Conservation (phyloP, 2,329 filamentous ascomycete species). For the Sarocladiaceae sp. region DNA sequence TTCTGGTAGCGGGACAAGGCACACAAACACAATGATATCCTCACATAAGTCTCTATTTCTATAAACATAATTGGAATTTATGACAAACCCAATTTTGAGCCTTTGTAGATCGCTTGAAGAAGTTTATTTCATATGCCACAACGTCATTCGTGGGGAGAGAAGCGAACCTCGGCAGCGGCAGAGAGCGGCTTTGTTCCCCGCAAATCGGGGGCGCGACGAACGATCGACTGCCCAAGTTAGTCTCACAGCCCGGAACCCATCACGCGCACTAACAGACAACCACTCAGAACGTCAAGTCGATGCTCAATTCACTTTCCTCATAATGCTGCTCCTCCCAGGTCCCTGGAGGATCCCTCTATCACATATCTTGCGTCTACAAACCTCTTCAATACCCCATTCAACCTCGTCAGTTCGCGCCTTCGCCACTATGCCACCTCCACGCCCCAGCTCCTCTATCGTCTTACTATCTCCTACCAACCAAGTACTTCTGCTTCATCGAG, state of each 20-base stretch:
- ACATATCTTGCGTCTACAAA: background rate
- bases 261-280: conserved; percentile 4
- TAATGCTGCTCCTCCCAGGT: background rate
- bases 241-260: background rate
- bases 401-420: conserved; percentile 13
- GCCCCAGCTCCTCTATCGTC: conserved; percentile 73
- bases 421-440: conserved; percentile 29
- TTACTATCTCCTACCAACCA: conserved; percentile 84
- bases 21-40: background rate
- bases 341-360: background rate
- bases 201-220: background rate
- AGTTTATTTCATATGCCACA: too few relatives aligned
- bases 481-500: conserved; percentile 81
- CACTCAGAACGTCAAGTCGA: background rate
- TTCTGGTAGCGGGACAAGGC: too few relatives aligned
- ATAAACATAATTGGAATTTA: background rate
- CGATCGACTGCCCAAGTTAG: background rate
- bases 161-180: conserved; percentile 1
- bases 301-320: background rate
- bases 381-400: background rate
- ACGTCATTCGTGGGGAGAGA: background rate
- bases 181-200: background rate
- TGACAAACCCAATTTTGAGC: background rate
- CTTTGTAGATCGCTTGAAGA: background rate
- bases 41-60: background rate